phyloP scores from a whole-genome alignment of 306 rosid species.

The Trifolium pratense region DNA sequence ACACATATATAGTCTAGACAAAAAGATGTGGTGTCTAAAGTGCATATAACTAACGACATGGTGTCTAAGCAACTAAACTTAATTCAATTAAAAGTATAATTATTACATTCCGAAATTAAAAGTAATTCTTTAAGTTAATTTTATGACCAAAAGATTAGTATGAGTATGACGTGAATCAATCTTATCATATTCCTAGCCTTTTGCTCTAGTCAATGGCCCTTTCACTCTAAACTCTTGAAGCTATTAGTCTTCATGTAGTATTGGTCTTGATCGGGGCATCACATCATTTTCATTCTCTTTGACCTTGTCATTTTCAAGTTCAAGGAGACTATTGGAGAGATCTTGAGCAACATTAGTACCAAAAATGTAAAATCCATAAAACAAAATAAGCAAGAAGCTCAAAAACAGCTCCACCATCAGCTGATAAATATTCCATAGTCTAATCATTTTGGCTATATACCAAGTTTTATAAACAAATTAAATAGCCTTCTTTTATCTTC shows the following conservation, averaged over 20 bases:
- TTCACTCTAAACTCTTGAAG: background rate
- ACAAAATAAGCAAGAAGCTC: slow-evolving; percentile 60
- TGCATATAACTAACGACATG: background rate
- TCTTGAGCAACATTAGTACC: slow-evolving; percentile 71
- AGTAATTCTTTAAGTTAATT: background rate
- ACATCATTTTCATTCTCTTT: background rate
- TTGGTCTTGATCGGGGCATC: too few relatives aligned
- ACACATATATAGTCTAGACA: too few relatives aligned
- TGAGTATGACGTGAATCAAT: background rate
- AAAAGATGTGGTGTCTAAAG: too few relatives aligned
- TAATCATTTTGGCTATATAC: slow-evolving; percentile 48
- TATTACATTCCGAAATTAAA: background rate
- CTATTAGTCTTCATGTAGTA: background rate
- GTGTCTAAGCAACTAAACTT: background rate
- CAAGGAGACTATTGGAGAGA: slow-evolving; percentile 48
- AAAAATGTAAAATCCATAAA: slow-evolving; percentile 65
- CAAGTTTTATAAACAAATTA: background rate
- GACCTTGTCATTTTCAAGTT: slow-evolving; percentile 20
- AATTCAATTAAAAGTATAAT: background rate
- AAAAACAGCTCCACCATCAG: slow-evolving; percentile 60
- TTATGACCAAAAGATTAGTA: background rate
- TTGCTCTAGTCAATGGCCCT: background rate
- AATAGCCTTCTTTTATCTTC: slow-evolving; percentile 32
- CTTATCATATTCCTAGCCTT: background rate
- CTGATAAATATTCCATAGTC: slow-evolving; percentile 49